Base-by-base conservation (phyloP, 192 early-diverging fungal species). In the Backusella mclennaniae region DNA sequence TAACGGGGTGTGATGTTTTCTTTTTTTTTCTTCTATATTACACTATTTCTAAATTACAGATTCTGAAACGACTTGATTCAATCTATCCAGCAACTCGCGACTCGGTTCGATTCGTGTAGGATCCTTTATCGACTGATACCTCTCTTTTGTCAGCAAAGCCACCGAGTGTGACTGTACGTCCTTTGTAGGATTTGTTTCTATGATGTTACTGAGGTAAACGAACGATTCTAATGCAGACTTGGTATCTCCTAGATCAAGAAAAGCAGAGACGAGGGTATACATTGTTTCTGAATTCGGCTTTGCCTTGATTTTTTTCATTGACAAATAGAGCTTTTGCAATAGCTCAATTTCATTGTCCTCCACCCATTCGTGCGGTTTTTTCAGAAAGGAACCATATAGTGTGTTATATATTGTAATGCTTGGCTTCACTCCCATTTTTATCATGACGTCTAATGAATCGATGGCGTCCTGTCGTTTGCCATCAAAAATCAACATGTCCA, bases 241-340 rank as follows among this genome's bases (percentile, higher is more conserved):
- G 52, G 77, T 83, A 42, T 79, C 78, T 4, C 78, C 82, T 31
- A 76, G 63, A 72, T 83, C 82, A 42, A 83, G 75, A 3, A 83
- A 59, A 35, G 82, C 77, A 56, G 68, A 70, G 46, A 83, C 72
- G 23, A 83, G 75, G 71, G 73, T 74, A 75, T 79, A 74, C 69
- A 83, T 69, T 21, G 82, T 83, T 19, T 63, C 67, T 8, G 76
- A 77, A 49, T 76, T 83, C 3, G 78, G 75, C 35, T 70, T 71
- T 15, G 77, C 59, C 42, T 77, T 63, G 14, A 53, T 39, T 6
- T 77, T 52, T 35, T 76, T 73, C 80, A 81, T 77, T 8, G 66
- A 42, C 1, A 39, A 66, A 59, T 74, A 81, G 3, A 81, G 35
- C 39, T 74, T 39, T 4, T 77, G 23, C 9, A 81, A 3, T 23